Conservation (phyloP, 768 basidiomycete genomes). For the Chalciporus sphaerocephalus region DNA sequence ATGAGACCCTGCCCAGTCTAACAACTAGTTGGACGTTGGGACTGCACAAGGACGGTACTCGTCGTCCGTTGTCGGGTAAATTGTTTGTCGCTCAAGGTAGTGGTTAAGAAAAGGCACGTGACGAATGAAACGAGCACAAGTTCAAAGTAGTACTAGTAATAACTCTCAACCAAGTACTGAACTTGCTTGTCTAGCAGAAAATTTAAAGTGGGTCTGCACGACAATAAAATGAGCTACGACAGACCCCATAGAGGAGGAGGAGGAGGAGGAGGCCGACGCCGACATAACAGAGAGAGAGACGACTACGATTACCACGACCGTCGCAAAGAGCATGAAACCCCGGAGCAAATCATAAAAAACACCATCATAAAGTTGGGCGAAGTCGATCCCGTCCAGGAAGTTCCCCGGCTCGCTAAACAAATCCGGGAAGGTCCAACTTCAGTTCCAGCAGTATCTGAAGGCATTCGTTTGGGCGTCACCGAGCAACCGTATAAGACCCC, state of each 20-base stretch:
- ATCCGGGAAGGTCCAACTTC: constrained; percentile 58
- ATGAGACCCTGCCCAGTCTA: constrained; percentile 36
- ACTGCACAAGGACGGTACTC: too few species aligned
- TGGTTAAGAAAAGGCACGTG: constrained; percentile 20
- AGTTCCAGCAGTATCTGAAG: constrained; percentile 65
- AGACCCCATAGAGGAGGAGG: constrained; percentile 45
- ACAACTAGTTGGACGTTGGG: not conserved
- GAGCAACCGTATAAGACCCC: constrained; percentile 95
- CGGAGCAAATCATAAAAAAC: constrained; percentile 65
- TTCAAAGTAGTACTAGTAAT: too few species aligned
- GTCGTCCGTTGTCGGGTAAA: not conserved
- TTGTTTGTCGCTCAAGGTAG: not conserved
- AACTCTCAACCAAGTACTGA: too few species aligned
- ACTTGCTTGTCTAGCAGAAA: not conserved
- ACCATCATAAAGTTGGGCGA: constrained; percentile 73
- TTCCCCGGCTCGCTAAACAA: constrained; percentile 60
- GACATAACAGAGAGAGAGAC: constrained; percentile 48
- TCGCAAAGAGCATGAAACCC: constrained; percentile 64
- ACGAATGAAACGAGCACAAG: not conserved
- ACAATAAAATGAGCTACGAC: constrained; percentile 51
- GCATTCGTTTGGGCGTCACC: constrained; percentile 74
- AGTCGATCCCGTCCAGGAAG: constrained; percentile 70
- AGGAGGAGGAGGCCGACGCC: constrained; percentile 43
- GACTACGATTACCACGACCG: constrained; percentile 60
- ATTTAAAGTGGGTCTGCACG: not conserved